Evolutionary conservation across 2,329 filamentous ascomycete species (phyloP).

Genomic region (Fusarium longipes): DNA sequence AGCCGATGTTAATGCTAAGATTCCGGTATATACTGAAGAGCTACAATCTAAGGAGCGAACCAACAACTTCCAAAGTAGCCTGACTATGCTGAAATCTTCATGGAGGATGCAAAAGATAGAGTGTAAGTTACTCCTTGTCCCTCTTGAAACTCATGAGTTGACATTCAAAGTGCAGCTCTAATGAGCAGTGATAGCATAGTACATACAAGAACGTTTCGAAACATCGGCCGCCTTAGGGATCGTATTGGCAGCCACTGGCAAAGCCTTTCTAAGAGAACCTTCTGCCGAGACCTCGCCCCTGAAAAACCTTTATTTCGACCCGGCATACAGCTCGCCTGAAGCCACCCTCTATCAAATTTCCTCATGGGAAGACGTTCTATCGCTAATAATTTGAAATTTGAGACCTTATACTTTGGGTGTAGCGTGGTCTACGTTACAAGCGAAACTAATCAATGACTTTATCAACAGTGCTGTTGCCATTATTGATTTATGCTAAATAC

Average conservation of each 20-base stretch:
- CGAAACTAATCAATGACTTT: constrained; percentile 24
- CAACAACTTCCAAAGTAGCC: constrained; percentile 37
- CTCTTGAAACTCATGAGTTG: not conserved
- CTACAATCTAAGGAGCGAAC: constrained; percentile 23
- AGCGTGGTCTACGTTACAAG: constrained; percentile 15
- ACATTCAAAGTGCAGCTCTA: constrained; percentile 17
- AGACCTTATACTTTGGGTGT: not conserved
- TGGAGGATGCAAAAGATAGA: constrained; percentile 39
- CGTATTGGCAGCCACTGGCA: constrained; percentile 26
- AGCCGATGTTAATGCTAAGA: constrained; percentile 18
- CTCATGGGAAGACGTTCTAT: constrained; percentile 39
- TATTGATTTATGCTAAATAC: constrained; percentile 33
- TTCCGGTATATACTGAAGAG: constrained; percentile 27
- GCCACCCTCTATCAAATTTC: constrained; percentile 34
- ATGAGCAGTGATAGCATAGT: constrained; percentile 16
- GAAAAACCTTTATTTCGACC: constrained; percentile 37
- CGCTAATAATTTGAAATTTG: constrained; percentile 9
- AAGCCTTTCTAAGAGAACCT: constrained; percentile 28
- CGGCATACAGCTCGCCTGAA: constrained; percentile 39
- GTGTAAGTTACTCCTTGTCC: constrained; percentile 11
- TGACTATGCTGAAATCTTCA: constrained; percentile 34
- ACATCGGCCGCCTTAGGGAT: constrained; percentile 19
- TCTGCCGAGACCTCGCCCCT: constrained; percentile 34
- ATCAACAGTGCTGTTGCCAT: constrained; percentile 24
- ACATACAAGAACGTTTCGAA: not conserved